Conservation (phyloP, 306 rosid species). For the Abrus pulchellus region DNA sequence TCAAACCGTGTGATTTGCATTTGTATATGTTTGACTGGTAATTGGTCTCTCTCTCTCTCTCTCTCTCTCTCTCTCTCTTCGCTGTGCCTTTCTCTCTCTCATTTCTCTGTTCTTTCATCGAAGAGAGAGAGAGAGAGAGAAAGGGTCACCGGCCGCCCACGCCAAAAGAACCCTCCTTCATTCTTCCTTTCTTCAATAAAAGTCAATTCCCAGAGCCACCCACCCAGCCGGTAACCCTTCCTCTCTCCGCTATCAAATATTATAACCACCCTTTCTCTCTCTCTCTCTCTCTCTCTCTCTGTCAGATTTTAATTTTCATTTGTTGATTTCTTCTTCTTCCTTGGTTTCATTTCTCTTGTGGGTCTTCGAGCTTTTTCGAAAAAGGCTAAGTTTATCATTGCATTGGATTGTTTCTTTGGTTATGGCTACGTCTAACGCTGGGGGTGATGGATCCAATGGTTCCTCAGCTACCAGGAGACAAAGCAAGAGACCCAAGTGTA, state of each 20-base stretch:
- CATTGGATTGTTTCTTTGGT: slow-evolving; percentile 57
- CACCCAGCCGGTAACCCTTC: slow-evolving; percentile 47
- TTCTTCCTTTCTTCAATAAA: not conserved
- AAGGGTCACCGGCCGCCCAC: slow-evolving; percentile 54
- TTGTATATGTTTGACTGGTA: slow-evolving; percentile 39
- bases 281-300: slow-evolving; percentile 7
- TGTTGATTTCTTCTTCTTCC: slow-evolving; percentile 13
- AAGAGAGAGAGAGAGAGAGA: slow-evolving; percentile 26
- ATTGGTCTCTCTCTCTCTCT: slow-evolving; percentile 7
- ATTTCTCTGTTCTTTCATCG: not conserved
- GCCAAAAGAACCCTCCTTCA: slow-evolving; percentile 39
- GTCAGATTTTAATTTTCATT: slow-evolving; percentile 20
- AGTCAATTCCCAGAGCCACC: slow-evolving; percentile 34
- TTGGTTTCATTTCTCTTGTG: slow-evolving; percentile 11
- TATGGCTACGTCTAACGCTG: slow-evolving; percentile 72
- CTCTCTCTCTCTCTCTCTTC: slow-evolving; percentile 36
- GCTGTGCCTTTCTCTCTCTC: slow-evolving; percentile 38
- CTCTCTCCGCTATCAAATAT: not conserved
- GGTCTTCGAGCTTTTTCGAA: not conserved
- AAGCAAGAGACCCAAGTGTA: slow-evolving; percentile 94
- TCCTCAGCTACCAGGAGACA: slow-evolving; percentile 66
- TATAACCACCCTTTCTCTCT: slow-evolving; percentile 11
- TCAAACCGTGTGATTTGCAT: slow-evolving; percentile 39
- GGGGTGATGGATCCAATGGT: slow-evolving; percentile 78
- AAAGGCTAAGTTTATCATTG: slow-evolving; percentile 42